Evolutionary conservation across 176 grass and related monocot species (phyloP).

Genomic region (Aegilops speltoides): DNA sequence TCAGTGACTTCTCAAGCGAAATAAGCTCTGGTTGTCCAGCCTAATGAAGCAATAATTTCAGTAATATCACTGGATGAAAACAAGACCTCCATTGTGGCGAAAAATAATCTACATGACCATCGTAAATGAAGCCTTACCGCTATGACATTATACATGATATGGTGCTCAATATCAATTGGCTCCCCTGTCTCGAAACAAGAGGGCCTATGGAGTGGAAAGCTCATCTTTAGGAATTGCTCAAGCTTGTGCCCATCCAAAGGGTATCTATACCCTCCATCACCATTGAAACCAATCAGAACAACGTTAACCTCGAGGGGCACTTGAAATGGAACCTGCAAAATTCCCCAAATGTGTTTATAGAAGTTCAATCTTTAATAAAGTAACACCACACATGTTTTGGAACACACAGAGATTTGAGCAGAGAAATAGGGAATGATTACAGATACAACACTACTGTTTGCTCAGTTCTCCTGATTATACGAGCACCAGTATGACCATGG

Average conservation of each 20-base stretch:
- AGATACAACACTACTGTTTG: constrained; percentile 12
- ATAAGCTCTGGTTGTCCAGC: constrained; percentile 95
- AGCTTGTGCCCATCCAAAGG: constrained; percentile 73
- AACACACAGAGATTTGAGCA: neutral
- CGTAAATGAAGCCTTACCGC: constrained; percentile 54
- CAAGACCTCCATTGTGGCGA: constrained; percentile 10
- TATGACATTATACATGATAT: constrained; percentile 93
- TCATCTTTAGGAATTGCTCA: constrained; percentile 81
- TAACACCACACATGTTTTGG: neutral
- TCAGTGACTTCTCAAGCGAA: constrained; percentile 89
- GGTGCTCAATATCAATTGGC: constrained; percentile 99
- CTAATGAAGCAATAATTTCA: constrained; percentile 49
- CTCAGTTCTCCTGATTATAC: neutral
- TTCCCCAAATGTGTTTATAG: constrained; percentile 15
- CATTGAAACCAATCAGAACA: constrained; percentile 94
- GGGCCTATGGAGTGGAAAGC: constrained; percentile 88
- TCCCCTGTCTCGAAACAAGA: constrained; percentile 94
- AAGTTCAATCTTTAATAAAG: neutral
- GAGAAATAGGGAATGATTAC: neutral
- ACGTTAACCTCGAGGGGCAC: constrained; percentile 97
- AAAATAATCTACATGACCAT: neutral
- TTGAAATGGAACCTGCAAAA: constrained; percentile 97
- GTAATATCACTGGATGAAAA: neutral
- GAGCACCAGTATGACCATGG: neutral
- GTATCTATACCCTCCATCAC: constrained; percentile 91